Base-by-base conservation (phyloP, 2,329 filamentous ascomycete genomes). In the Colletotrichum sp. region DNA sequence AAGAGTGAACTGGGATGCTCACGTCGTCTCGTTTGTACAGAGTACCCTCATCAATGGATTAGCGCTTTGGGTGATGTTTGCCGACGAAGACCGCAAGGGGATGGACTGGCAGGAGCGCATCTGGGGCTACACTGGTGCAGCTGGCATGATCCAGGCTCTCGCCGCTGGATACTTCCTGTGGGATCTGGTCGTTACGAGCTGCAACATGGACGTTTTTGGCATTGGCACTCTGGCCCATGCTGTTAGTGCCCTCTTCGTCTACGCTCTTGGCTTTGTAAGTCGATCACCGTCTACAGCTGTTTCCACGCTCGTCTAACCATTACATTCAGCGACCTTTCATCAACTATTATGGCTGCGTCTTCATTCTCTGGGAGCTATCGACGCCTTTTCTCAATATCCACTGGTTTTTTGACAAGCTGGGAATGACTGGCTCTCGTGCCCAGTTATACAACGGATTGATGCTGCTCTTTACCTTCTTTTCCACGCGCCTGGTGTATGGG, bases 341-440 rank as follows among this genome's bases (percentile, higher is more conserved):
- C 78, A 96, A 96, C 86, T 96, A 93, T 87, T 97, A 97, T 84
- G 94, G 91, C 72, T 90, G 90, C 72, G 91, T 92, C 75, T 97
- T 97, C 84, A 95, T 97, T 80, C 92, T 97, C 74, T 97, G 96
- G 90, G 95, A 97, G 84, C 90, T 97, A 52, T 96, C 94, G 30
- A 94, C 93, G 6, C 94, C 95, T 9, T 96, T 97, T 84, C 89
- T 97, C 73, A 97, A 97, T 82, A 90, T 96, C 82, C 95, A 97
- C 87, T 97, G 95, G 95, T 97, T 97, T 87, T 95, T 94, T 85
- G 95, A 97, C 85, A 97, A 97, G 87, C 87, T 96, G 74, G 90
- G 92, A 80, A 92, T 95, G 89, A 97, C 95, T 1, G 95, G 95
- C 43, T 92, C 93, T 24, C 89, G 87, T 69, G 84, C 91, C 28